Percentiles rank a stretch among this genome's conserved stretches.
phyloP scores from a whole-genome alignment of 2,329 filamentous ascomycete genomes.

The Dothistroma septosporum region DNA sequence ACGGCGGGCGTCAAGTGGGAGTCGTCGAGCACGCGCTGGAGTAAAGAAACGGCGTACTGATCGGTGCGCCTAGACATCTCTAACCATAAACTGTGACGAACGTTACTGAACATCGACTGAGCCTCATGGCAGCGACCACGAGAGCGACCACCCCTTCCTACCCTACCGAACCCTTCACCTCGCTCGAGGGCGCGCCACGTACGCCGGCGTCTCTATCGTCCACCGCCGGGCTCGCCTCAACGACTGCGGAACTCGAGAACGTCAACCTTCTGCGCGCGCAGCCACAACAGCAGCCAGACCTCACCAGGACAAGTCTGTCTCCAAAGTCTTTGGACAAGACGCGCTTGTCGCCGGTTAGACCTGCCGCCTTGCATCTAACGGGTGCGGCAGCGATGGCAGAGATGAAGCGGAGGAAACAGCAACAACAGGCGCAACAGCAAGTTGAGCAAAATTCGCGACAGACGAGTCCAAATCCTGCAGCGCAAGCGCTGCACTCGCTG shows the following conservation, averaged over 20 bases:
- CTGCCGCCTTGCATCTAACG: constrained; percentile 35
- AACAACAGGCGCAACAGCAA: constrained; percentile 36
- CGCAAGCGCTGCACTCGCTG: constrained; percentile 43
- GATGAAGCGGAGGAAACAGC: constrained; percentile 42
- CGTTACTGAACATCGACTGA: constrained; percentile 2
- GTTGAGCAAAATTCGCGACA: constrained; percentile 34
- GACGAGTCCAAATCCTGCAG: constrained; percentile 48
- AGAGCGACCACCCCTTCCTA: constrained; percentile 41
- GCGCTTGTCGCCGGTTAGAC: constrained; percentile 36
- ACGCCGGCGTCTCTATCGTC: constrained; percentile 39
- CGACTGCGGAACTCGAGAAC: constrained; percentile 21
- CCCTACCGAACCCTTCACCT: constrained; percentile 37
- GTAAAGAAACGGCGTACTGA: not conserved
- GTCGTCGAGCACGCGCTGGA: not conserved
- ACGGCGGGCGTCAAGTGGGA: not conserved
- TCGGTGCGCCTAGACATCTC: not conserved
- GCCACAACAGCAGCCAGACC: constrained; percentile 19
- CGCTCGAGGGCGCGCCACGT: constrained; percentile 36
- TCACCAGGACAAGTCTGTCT: constrained; percentile 29
- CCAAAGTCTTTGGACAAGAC: constrained; percentile 40
- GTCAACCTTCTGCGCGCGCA: constrained; percentile 25
- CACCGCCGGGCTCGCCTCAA: constrained; percentile 23
- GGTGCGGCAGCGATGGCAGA: constrained; percentile 48
- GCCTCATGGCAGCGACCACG: constrained; percentile 43
- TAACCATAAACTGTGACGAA: not conserved